Evolutionary conservation across 2,329 filamentous ascomycete genomes (phyloP), one percentile per base, ranked within the genome.

Genomic region (Diaporthe australafricana): DNA sequence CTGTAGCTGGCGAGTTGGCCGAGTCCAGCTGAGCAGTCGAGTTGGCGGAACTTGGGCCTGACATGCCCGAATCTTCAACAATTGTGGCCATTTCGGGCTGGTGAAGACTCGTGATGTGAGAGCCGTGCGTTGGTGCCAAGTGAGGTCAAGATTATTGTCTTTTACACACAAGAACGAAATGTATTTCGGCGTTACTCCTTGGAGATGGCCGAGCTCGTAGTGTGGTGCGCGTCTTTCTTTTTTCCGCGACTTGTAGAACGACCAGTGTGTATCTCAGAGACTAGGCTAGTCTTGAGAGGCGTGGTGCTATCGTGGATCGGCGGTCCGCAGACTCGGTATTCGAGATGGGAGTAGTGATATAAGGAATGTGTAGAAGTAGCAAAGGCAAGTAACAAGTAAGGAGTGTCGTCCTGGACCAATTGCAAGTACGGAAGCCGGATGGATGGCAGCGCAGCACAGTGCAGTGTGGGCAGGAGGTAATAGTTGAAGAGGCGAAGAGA

Each of bases 1-100:
- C 79, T n/a, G 80, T 74, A 71, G 81, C 81, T 74, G 76, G 81
- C 72, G 82, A 83, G 70, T 80, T 77, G 42, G 81, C 80, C 73
- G 80, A 76, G 27, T 80, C 78, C 50, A 78, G 71, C 60, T 79
- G 77, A 62, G 75, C 75, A 53, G 76, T 76, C 74, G 79, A 76
- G 70, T 76, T 75, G 27, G 72, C 63, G 48, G 63, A 69, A 20
- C 22, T 56, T 45, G 55, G 68, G 73, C 38, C 56, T 48, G 63
- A 32, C 42, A 73, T 62, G 50, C 70, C 71, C 73, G 65, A 69
- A 50, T 73, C 70, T 68, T 81, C 81, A 71, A 83, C 77, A 35
- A 79, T 78, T 53, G 80, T 80, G 66, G 82, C 81, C 82, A 83
- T 84, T 76, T 75, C 76, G 72, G 75, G 74, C 67, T 75, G 69